Conservation (phyloP, 2,329 filamentous ascomycete species). For the Talaromyces sp. region DNA sequence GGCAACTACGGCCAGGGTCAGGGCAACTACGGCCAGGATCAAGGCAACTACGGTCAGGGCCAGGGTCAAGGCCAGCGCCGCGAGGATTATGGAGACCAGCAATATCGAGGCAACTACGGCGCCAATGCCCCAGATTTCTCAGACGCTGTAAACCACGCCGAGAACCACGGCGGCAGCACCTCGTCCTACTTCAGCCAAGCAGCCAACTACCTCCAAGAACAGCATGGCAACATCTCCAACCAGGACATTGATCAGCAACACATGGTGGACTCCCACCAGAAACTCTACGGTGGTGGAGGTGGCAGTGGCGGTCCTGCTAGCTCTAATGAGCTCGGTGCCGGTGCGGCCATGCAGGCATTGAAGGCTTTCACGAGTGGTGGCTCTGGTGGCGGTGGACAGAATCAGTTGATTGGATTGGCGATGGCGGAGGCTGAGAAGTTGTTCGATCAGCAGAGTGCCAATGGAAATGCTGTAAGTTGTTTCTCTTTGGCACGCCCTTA, state of each 20-base stretch:
- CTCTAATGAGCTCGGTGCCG: slow-evolving; percentile 40
- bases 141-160: slow-evolving; percentile 45
- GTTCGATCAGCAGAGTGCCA: slow-evolving; percentile 58
- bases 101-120: slow-evolving; percentile 18
- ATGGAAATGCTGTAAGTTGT: slow-evolving; percentile 53
- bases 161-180: slow-evolving; percentile 50
- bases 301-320: slow-evolving; percentile 46
- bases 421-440: slow-evolving; percentile 85
- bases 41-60: neutral
- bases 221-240: slow-evolving; percentile 46
- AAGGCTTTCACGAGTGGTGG: slow-evolving; percentile 66
- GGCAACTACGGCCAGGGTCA: neutral
- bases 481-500: neutral
- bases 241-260: slow-evolving; percentile 61
- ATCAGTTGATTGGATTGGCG: slow-evolving; percentile 76
- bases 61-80: slow-evolving; percentile 18
- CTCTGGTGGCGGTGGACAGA: slow-evolving; percentile 56
- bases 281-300: slow-evolving; percentile 61
- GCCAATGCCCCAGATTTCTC: slow-evolving; percentile 18
- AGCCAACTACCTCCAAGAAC: slow-evolving; percentile 52
- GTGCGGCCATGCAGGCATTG: slow-evolving; percentile 57
- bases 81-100: slow-evolving; percentile 16
- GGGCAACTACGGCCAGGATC: neutral
- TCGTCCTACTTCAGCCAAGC: slow-evolving; percentile 54
- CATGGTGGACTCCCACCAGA: slow-evolving; percentile 71